phyloP scores from a whole-genome alignment of 352 stramenopile genomes.

The Phytophthora multivora region DNA sequence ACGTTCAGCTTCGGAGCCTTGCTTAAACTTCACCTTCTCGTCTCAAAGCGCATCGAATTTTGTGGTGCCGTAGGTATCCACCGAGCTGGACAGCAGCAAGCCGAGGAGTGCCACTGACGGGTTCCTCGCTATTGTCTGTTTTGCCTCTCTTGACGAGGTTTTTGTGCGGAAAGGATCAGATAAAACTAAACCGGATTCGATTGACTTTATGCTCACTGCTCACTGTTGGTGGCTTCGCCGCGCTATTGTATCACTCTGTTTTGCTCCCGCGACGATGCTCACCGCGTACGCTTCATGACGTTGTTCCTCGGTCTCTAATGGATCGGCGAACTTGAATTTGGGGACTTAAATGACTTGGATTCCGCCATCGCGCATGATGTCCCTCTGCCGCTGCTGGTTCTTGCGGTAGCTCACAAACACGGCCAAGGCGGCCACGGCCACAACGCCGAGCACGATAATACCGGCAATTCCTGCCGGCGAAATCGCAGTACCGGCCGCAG shows the following conservation, averaged over 20 bases:
- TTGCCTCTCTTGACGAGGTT: not conserved
- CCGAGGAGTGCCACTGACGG: slow-evolving; percentile 1
- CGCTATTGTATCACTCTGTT: slow-evolving; percentile 14
- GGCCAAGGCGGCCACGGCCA: slow-evolving; percentile 53
- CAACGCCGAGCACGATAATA: slow-evolving; percentile 62
- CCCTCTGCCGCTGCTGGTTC: slow-evolving; percentile 74
- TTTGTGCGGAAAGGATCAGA: slow-evolving; percentile 10
- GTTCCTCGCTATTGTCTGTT: slow-evolving; percentile 9
- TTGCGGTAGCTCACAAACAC: slow-evolving; percentile 77
- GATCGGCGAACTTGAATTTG: slow-evolving; percentile 14
- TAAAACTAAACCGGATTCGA: slow-evolving; percentile 22
- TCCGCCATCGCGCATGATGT: slow-evolving; percentile 69
- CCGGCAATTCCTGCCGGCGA: slow-evolving; percentile 60
- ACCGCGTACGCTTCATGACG: slow-evolving; percentile 18
- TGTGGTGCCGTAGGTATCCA: slow-evolving; percentile 12
- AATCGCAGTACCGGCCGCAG: slow-evolving; percentile 11
- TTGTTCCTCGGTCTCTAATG: slow-evolving; percentile 24
- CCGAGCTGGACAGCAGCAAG: slow-evolving; percentile 19
- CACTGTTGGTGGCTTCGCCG: slow-evolving; percentile 11
- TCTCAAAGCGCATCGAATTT: slow-evolving; percentile 3
- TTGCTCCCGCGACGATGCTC: slow-evolving; percentile 7
- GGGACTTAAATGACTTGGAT: slow-evolving; percentile 41
- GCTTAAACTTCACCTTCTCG: not conserved
- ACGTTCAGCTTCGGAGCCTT: not conserved
- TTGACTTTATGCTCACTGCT: slow-evolving; percentile 26